A percentile compares a stretch with the other conserved stretches of the same genome.
These are phyloP conservation scores for Fomitopsis schrenkii DNA, from an alignment of 1,284 basidiomycete genomes.

Conservation along the genomic window DNA sequence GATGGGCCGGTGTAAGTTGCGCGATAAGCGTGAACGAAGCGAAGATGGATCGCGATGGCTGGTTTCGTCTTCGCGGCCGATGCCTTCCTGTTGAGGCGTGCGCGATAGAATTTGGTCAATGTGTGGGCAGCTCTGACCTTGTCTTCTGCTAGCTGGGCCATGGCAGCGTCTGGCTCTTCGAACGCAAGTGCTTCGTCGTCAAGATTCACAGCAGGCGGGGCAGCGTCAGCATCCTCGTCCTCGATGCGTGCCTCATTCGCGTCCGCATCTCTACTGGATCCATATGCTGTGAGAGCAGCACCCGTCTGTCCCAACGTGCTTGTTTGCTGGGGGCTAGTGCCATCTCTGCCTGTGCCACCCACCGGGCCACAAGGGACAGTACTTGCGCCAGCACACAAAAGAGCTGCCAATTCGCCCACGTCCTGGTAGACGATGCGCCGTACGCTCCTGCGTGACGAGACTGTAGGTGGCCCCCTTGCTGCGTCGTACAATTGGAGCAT, in stretches of 20 bases:
- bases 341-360: too few relatives aligned
- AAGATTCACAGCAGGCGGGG: background rate
- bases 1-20: background rate
- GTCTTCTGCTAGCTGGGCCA: background rate
- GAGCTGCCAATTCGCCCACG: slow-evolving; percentile 20
- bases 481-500: slow-evolving; percentile 30
- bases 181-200: background rate
- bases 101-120: background rate
- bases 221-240: background rate
- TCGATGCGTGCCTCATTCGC: background rate
- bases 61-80: background rate
- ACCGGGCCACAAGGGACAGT: background rate
- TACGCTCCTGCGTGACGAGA: slow-evolving; percentile 13
- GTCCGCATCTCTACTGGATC: background rate
- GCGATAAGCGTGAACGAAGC: background rate
- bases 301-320: background rate
- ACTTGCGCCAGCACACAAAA: slow-evolving; percentile 6
- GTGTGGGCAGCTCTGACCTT: background rate
- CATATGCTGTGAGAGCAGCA: background rate
- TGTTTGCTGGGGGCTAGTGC: too few relatives aligned
- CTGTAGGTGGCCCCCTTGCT: background rate
- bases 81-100: background rate
- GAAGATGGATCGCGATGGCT: background rate
- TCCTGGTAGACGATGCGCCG: slow-evolving; percentile 30
- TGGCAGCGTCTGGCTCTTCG: too few relatives aligned